A percentile compares a stretch with the other conserved stretches of the same genome.
Conservation (phyloP, 2,329 filamentous ascomycete genomes). For the Aspergillus aculeatinus region DNA sequence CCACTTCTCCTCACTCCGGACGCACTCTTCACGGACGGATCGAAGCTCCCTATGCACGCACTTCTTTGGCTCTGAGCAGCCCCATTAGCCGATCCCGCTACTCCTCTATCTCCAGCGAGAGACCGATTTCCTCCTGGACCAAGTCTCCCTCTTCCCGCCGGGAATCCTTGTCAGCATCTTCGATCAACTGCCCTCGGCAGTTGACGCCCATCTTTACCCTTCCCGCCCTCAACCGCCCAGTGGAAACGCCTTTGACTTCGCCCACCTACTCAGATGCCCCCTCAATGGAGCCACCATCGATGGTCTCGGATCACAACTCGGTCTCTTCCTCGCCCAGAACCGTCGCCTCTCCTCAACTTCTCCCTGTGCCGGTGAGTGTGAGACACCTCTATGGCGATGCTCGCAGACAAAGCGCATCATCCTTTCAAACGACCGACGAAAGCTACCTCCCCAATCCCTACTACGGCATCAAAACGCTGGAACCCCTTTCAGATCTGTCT, state of each 20-base stretch:
- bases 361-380: slow-evolving; percentile 45
- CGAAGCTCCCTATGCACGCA: slow-evolving; percentile 39
- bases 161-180: slow-evolving; percentile 25
- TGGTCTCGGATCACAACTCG: slow-evolving; percentile 68
- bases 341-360: slow-evolving; percentile 42
- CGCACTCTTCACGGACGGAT: slow-evolving; percentile 39
- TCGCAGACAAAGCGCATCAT: slow-evolving; percentile 32
- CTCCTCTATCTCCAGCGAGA: slow-evolving; percentile 24
- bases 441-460: slow-evolving; percentile 22
- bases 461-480: slow-evolving; percentile 18
- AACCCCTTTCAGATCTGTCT: slow-evolving; percentile 27
- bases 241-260: slow-evolving; percentile 62
- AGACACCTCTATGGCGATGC: slow-evolving; percentile 39
- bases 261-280: slow-evolving; percentile 62
- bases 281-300: slow-evolving; percentile 63
- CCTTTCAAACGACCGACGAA: slow-evolving; percentile 26
- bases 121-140: slow-evolving; percentile 24
- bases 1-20: slow-evolving; percentile 34
- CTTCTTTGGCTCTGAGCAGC: slow-evolving; percentile 29
- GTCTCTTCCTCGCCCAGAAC: slow-evolving; percentile 60
- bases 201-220: slow-evolving; percentile 42
- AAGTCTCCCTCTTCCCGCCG: slow-evolving; percentile 22
- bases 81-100: slow-evolving; percentile 30
- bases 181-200: slow-evolving; percentile 27
- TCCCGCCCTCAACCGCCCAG: slow-evolving; percentile 37